Evolutionary conservation across 1,139 yeast species (phyloP).

Genomic region (Suhomyces panamericanus): DNA sequence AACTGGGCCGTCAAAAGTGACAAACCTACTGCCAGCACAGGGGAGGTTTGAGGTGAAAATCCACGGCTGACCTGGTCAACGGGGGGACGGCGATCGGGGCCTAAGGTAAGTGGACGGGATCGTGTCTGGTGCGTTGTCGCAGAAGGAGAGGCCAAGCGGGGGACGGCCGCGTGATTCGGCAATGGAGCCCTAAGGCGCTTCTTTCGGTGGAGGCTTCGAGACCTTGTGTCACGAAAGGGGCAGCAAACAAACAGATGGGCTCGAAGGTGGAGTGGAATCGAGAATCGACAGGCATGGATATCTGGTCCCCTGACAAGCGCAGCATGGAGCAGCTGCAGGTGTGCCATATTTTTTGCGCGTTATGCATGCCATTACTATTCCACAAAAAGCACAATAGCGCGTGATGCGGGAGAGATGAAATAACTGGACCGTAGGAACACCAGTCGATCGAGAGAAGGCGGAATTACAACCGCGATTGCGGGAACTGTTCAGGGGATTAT

Average conservation of each 20-base stretch:
- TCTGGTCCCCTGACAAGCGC: not conserved
- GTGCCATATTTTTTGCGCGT: not conserved
- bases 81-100: not conserved
- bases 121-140: too few species aligned
- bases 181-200: too few species aligned
- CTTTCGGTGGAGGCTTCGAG: not conserved
- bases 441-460: not conserved
- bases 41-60: not conserved
- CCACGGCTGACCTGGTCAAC: not conserved
- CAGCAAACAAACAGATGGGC: not conserved
- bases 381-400: conserved; percentile 1
- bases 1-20: not conserved
- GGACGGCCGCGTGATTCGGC: too few species aligned
- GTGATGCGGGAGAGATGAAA: conserved; percentile 1
- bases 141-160: too few species aligned
- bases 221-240: conserved; percentile 1
- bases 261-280: not conserved
- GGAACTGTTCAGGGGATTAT: not conserved
- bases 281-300: not conserved
- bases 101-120: too few species aligned
- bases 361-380: conserved; percentile 4
- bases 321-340: not conserved
- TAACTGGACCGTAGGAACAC: not conserved
- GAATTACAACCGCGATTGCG: not conserved
- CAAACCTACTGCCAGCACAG: not conserved